phyloP scores from a whole-genome alignment of 768 basidiomycete genomes.

The Daedaleopsis sinensis region DNA sequence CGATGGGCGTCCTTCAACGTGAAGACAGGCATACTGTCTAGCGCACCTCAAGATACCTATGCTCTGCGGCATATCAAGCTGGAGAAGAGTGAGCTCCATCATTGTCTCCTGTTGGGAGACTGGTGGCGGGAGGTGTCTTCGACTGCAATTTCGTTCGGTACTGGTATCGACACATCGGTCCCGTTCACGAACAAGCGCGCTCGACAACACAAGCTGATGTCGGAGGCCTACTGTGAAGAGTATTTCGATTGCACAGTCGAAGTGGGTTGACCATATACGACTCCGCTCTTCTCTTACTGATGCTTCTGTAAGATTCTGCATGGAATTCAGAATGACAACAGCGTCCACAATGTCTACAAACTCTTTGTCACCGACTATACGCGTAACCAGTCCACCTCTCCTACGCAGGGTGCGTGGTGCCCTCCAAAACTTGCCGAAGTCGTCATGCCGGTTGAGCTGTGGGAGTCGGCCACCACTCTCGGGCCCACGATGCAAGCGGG shows the following conservation, averaged over 20 bases:
- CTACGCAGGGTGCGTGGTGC: constrained; percentile 49
- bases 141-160: not conserved
- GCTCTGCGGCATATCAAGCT: constrained; percentile 19
- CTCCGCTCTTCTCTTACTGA: not conserved
- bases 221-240: constrained; percentile 24
- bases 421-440: constrained; percentile 44
- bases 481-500: constrained; percentile 49
- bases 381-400: constrained; percentile 36
- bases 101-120: constrained; percentile 28
- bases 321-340: constrained; percentile 41
- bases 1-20: constrained; percentile 60
- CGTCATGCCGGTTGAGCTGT: constrained; percentile 61
- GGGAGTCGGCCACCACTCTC: constrained; percentile 50
- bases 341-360: constrained; percentile 47
- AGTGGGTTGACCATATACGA: constrained; percentile 37
- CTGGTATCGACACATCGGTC: not conserved
- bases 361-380: constrained; percentile 66
- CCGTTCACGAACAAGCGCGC: not conserved
- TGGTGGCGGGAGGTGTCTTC: constrained; percentile 31
- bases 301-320: constrained; percentile 47
- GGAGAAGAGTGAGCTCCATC: constrained; percentile 20
- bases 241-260: constrained; percentile 42
- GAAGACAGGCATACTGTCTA: constrained; percentile 37
- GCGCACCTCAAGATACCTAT: constrained; percentile 17
- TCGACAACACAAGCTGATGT: constrained; percentile 24